Evolutionary conservation across 495 filamentous ascomycete species (phyloP), one percentile per base, ranked within the genome.

Genomic region (Neurospora hispaniola): DNA sequence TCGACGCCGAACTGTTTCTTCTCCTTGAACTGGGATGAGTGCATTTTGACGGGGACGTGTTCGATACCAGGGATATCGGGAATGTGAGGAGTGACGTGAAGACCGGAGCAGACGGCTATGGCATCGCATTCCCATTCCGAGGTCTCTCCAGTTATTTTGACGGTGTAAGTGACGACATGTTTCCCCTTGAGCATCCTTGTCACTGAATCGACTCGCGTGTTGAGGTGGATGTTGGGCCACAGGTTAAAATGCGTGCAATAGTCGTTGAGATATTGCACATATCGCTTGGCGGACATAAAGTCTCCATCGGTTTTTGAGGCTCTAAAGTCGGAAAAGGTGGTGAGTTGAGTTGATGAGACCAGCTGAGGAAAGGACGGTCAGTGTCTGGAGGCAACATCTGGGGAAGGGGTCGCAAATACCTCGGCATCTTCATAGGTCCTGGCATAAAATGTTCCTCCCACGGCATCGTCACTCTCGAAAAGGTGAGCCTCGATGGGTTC

Each of bases 11-110:
- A 82, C 48, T 85, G 79, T 11, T 75, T 74, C 40, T 80, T 76
- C 7, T 54, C 70, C 73, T 86, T 85, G 76, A 85, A 84, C 46
- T 85, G 71, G 1, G 81, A 81, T 1, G 84, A 85, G 73, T 86
- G 83, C 41, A 83, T 74, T 1, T 80, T 78, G 11, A 75, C 72
- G 4, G 82, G 78, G 2, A 85, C 74, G 12, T 81, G 75, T 70
- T 84, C 79, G 20, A 84, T 76, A 7, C 84, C 84, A 0, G 74
- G 68, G 23, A 85, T 77, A 23, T 71, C 14, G 2, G 84, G 84
- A 4, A 83, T 79, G 59, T 83, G 81, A 9, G 83, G 82, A 9
- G 73, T 71, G 14, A 82, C 80, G 54, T 84, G 83, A 1, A 85
- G 76, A 3, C 83, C 84, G 5, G 81, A 82, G 72, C 83, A 86